Evolutionary conservation across 352 stramenopile genomes (phyloP).

Genomic region (Elongisporangium undulatum): DNA sequence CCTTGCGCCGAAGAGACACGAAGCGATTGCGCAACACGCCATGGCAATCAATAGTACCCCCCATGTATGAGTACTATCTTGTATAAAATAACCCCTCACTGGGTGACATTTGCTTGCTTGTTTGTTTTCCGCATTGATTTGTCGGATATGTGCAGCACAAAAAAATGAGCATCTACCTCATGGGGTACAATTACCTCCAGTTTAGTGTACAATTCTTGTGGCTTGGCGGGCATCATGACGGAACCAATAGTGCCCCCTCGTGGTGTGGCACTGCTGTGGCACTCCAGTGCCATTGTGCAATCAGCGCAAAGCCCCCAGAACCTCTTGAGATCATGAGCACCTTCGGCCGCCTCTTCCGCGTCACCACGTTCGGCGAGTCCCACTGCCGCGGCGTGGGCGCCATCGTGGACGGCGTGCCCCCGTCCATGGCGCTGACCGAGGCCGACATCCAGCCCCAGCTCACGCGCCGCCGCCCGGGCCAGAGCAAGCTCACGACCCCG

Average conservation of each 20-base stretch:
- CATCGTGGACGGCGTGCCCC: conserved; percentile 96
- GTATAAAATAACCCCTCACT: neutral
- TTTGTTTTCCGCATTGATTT: neutral
- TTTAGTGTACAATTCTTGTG: neutral
- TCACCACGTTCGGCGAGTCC: conserved; percentile 99
- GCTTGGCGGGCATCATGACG: neutral
- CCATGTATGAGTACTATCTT: neutral
- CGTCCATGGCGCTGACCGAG: conserved; percentile 92
- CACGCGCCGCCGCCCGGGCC: conserved; percentile 94
- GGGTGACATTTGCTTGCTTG: neutral
- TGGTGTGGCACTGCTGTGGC: neutral
- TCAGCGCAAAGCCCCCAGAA: neutral
- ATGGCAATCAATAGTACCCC: neutral
- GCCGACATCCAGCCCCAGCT: conserved; percentile 98
- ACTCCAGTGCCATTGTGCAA: neutral
- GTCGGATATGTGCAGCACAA: neutral
- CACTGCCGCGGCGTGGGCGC: conserved; percentile 97
- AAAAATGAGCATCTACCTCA: neutral
- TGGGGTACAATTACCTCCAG: neutral
- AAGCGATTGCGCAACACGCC: neutral
- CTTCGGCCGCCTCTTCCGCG: conserved; percentile 97
- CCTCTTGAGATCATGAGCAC: conserved; percentile 62
- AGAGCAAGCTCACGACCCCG: conserved; percentile 98
- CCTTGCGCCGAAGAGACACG: neutral
- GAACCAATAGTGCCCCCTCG: neutral